Conservation (phyloP, 352 stramenopile species). For the Pythium volutum region DNA sequence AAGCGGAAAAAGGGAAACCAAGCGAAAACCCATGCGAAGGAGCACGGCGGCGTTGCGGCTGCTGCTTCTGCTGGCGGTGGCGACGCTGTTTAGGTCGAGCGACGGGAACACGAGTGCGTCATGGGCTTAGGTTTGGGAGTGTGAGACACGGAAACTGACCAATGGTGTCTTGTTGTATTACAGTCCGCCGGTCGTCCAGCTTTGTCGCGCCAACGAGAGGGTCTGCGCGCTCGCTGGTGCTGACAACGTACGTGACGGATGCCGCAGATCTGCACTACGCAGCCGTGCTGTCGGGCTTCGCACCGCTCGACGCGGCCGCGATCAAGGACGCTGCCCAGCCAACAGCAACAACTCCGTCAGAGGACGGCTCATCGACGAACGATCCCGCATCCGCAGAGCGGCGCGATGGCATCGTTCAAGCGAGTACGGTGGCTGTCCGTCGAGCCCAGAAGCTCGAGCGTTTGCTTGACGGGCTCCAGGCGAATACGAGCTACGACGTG, state of each 20-base stretch:
- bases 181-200: conserved; percentile 31
- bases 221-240: conserved; percentile 43
- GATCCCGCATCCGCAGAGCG: background rate
- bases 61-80: conserved; percentile 9
- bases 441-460: conserved; percentile 56
- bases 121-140: background rate
- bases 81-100: background rate
- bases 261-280: conserved; percentile 72
- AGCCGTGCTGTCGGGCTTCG: conserved; percentile 39
- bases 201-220: conserved; percentile 53
- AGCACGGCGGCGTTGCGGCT: background rate
- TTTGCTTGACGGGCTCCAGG: conserved; percentile 32
- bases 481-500: conserved; percentile 78
- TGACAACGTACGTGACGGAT: conserved; percentile 74
- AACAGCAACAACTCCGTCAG: background rate
- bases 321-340: conserved; percentile 41
- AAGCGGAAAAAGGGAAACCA: background rate
- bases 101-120: conserved; percentile 20
- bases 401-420: conserved; percentile 19
- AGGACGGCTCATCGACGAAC: background rate
- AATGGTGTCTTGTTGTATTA: background rate
- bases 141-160: background rate
- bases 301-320: conserved; percentile 34
- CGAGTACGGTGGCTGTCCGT: conserved; percentile 41
- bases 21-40: background rate